phyloP scores from a whole-genome alignment of 371 early-diverging fungal genomes.

The Mucor plumbeus region DNA sequence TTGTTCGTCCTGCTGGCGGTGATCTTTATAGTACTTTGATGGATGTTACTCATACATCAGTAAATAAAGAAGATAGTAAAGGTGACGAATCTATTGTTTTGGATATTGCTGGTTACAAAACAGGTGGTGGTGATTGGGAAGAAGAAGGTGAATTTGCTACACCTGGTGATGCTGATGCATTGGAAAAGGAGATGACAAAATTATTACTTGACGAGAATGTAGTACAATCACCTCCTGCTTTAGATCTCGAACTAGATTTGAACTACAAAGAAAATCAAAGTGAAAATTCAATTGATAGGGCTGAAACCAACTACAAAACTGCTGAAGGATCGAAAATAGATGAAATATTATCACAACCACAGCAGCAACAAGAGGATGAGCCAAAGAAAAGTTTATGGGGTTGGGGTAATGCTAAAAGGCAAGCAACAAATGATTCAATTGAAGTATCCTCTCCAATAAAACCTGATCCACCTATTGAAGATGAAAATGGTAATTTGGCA shows the following conservation, averaged over 20 bases:
- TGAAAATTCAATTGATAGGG: background rate
- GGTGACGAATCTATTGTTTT: constrained; percentile 54
- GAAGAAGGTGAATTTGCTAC: constrained; percentile 3
- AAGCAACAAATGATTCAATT: constrained; percentile 15
- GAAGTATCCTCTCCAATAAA: constrained; percentile 8
- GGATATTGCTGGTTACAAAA: constrained; percentile 69
- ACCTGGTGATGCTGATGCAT: background rate
- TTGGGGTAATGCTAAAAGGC: constrained; percentile 36
- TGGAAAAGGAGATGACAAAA: background rate
- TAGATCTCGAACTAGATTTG: background rate
- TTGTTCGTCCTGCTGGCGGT: constrained; percentile 50
- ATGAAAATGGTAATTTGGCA: constrained; percentile 18
- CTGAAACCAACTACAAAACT: background rate
- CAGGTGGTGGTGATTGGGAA: constrained; percentile 28
- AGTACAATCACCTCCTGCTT: constrained; percentile 4
- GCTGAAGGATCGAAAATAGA: background rate
- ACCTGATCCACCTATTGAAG: constrained; percentile 15
- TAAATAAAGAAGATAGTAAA: constrained; percentile 28
- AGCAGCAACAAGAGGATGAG: background rate
- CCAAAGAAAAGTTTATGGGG: constrained; percentile 29
- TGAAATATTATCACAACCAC: background rate
- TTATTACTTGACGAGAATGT: background rate
- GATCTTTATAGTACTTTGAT: constrained; percentile 44
- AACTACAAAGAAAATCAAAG: background rate
- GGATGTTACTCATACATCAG: constrained; percentile 51